Evolutionary conservation across 169 alveolate genomes (phyloP).

Genomic region (Plasmodium coatneyi): DNA sequence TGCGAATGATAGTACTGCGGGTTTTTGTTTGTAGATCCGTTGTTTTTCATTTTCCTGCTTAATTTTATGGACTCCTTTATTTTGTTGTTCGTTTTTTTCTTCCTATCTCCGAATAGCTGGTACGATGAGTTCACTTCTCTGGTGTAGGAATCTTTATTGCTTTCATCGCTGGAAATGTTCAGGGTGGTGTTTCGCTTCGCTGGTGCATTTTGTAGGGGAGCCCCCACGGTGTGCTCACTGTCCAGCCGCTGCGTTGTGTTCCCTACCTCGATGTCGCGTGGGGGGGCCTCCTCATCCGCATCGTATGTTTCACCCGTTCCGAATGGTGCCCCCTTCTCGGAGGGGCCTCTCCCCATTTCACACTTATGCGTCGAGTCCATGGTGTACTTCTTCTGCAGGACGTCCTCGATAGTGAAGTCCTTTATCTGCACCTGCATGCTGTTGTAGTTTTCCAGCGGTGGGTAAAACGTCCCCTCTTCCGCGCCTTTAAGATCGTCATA

Average conservation of each 20-base stretch:
- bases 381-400: constrained; percentile 48
- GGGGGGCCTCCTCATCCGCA: neutral
- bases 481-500: neutral
- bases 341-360: neutral
- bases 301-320: neutral
- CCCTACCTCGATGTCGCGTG: neutral
- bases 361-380: constrained; percentile 20
- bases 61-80: neutral
- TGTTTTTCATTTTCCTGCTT: constrained; percentile 14
- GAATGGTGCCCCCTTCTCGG: neutral
- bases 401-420: constrained; percentile 46
- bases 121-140: neutral
- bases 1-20: constrained; percentile 38
- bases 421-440: constrained; percentile 44
- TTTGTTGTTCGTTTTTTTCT: constrained; percentile 10
- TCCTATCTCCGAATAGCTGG: neutral
- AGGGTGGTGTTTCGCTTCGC: constrained; percentile 1
- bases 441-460: constrained; percentile 34
- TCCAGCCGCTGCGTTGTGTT: neutral
- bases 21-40: constrained; percentile 13
- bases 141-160: neutral
- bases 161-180: neutral
- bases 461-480: constrained; percentile 8
- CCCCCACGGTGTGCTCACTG: neutral
- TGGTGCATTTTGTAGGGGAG: neutral